These are phyloP conservation scores for Rhodotorula sp. DNA, from an alignment of 1,284 basidiomycete genomes.

Conservation along the genomic window DNA sequence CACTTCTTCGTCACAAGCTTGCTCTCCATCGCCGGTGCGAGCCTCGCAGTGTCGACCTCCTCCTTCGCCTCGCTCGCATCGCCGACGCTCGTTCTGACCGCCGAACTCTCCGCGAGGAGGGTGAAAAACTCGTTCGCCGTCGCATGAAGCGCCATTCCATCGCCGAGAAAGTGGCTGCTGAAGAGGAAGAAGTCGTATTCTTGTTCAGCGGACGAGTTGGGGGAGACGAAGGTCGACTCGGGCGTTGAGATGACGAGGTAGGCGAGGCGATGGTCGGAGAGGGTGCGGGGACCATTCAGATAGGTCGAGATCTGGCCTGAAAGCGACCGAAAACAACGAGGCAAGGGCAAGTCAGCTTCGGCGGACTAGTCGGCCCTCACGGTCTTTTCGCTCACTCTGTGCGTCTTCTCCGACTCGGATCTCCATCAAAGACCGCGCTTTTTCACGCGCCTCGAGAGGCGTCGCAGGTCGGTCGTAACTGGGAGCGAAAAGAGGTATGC, in stretches of 20 bases:
- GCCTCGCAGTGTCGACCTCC: background rate
- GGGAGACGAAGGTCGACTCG: constrained; percentile 25
- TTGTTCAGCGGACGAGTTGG: background rate
- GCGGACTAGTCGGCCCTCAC: background rate
- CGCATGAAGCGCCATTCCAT: constrained; percentile 72
- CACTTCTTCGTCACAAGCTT: constrained; percentile 11
- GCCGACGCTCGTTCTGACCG: no score
- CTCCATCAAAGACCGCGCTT: no score
- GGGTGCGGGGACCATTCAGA: constrained; percentile 67
- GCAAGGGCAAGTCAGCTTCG: background rate
- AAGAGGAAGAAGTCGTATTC: constrained; percentile 63
- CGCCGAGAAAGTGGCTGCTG: constrained; percentile 69
- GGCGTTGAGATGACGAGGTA: constrained; percentile 62
- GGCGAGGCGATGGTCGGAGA: constrained; percentile 67
- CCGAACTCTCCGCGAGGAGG: constrained; percentile 51
- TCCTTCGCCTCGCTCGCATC: no score
- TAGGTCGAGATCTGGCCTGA: constrained; percentile 58
- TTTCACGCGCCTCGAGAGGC: no score
- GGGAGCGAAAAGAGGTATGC: no score
- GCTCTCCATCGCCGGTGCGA: constrained; percentile 30
- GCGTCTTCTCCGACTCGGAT: no score
- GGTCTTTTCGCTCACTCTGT: no score
- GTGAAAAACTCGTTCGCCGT: constrained; percentile 70
- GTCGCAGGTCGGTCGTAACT: no score
- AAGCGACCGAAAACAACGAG: background rate